Base-by-base conservation (phyloP, 352 stramenopile species). In the Globisporangium rhizosaccharum region DNA sequence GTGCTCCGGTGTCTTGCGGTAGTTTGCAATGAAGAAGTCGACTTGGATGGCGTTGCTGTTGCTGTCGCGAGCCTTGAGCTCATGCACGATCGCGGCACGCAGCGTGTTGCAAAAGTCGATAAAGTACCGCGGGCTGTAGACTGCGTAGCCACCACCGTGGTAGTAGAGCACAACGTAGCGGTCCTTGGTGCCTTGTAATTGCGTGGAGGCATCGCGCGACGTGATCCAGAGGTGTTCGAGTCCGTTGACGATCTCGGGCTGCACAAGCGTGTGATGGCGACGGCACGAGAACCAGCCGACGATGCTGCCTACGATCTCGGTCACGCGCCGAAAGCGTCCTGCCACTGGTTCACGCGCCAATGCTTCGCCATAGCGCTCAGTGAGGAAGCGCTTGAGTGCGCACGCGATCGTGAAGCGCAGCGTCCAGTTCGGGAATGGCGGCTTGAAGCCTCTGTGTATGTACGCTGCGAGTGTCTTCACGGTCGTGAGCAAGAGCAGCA, bases 371-470 rank as follows among this genome's bases (percentile, higher is more conserved):
- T 66, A 63, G 23, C 50, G 50, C 9, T 67, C 61, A 1, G 62
- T 78, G 44, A 53, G 54, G 7, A 52, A 52, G 26, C 51, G 65
- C 39, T 72, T 66, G 28, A 78, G 46, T 1, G 66, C 56, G n/a
- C 66, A 59, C 28, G 75, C 45, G 10, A 78, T 11, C 41, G 78
- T 70, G 45, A 78, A 81, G n/a, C 63, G 57, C n/a, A 81, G 58
- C n/a, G 72, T 69, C 72, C 72, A 81, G 33, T 66, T 65, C 0
- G 64, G 64, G 44, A 45, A 63, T 10, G 59, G 49, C 36, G 61
- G 61, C 33, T 9, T 50, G 53, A 33, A 65, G 20, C 59, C 53
- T 14, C 59, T 20, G 1, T 8, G 36, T 0, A 37, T 30, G 45
- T 56, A 65, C 37, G 25, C 20, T 28, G 44, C 30, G 33, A 65